phyloP scores from a whole-genome alignment of 176 grass and related monocot genomes.

The Carex myosuroides region DNA sequence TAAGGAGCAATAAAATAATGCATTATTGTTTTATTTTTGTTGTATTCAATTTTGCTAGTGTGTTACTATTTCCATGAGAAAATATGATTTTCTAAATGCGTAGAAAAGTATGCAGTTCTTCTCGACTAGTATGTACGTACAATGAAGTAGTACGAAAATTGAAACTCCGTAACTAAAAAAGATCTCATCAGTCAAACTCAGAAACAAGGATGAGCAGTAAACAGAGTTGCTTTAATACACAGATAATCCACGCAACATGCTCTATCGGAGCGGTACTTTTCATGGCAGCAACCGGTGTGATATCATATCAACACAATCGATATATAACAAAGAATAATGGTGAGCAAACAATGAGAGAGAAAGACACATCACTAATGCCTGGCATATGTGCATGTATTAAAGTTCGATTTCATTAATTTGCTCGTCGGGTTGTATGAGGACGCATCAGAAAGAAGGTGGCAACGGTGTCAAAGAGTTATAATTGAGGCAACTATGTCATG shows the following conservation, averaged over 20 bases:
- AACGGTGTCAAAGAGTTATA: not conserved
- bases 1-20: not conserved
- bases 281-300: not conserved
- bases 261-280: not conserved
- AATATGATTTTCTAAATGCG: not conserved
- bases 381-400: not conserved
- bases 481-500: constrained; percentile 2
- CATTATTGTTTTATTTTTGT: not conserved
- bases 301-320: not conserved
- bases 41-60: not conserved
- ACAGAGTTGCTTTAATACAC: not conserved
- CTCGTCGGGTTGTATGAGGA: not conserved
- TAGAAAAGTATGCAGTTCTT: not conserved
- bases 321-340: not conserved
- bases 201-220: not conserved
- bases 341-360: not conserved
- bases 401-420: not conserved
- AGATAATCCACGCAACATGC: not conserved
- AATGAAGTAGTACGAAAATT: not conserved
- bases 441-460: not conserved
- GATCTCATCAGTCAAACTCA: not conserved
- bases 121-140: too few relatives aligned
- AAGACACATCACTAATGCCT: not conserved
- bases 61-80: not conserved
- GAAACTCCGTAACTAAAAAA: not conserved